Evolutionary conservation across 2,329 filamentous ascomycete genomes (phyloP), one percentile per base, ranked within the genome.

Genomic region (Calonectria henricotiae): DNA sequence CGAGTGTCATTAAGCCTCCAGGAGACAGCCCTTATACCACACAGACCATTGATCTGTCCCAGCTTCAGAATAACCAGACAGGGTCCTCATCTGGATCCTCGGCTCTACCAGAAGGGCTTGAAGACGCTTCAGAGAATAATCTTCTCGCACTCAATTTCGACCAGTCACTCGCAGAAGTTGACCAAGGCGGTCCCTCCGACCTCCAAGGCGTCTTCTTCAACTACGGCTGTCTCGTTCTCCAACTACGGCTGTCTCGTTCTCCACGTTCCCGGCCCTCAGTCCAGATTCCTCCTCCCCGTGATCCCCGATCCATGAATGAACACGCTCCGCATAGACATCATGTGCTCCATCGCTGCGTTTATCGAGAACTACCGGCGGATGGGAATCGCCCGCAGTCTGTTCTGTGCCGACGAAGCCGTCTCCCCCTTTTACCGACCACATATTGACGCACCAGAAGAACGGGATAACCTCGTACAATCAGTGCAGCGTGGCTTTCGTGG

Each of bases 211-310:
- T 73, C 49, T 77, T 71, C 65, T 77, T 77, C 72, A 75, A 77
- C 70, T 78, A 74, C 44, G 75, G 76, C 20, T 77, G 75, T 12
- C n/a, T n/a, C n/a, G n/a, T 77, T 71, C 65, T 77, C 78, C 72
- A 75, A 77, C 70, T 78, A 74, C 44, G 75, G 76, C 20, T 77
- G 75, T 12, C 75, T 74, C 27, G 54, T 66, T 41, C 74, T 78
- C 47, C 77, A 78, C 35, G 65, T 78, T 17, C 74, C 75, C 27
- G 61, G 37, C 30, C 67, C 73, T 12, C 35, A 39, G 2, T 72
- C 65, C 25, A 63, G 63, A 23, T 37, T 78, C 30, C 73, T 77
- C 27, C 73, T 77, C 43, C 75, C 75, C 7, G 71, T 77, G 27
- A 72, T 75, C n/a, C 75, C 75, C 8, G 72, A 75, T 49, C 68